These are phyloP conservation scores for Mucuna pruriens DNA, from an alignment of 306 rosid species.

Conservation along the genomic window DNA sequence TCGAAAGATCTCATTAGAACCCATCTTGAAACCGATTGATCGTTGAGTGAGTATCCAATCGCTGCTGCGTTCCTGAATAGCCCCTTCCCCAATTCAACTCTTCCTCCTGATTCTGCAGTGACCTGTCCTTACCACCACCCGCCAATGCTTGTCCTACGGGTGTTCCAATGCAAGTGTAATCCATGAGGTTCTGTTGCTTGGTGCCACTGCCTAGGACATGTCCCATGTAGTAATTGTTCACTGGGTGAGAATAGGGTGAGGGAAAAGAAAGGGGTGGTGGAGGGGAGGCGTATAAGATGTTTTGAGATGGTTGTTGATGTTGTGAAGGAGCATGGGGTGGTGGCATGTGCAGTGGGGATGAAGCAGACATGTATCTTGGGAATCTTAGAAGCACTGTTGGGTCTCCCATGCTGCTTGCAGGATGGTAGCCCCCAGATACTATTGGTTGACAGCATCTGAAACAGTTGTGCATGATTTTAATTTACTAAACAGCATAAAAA, in stretches of 20 bases:
- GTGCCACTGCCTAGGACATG: conserved; percentile 56
- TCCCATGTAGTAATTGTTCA: conserved; percentile 69
- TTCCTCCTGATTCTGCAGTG: conserved; percentile 45
- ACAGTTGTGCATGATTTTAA: background rate
- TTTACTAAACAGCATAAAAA: background rate
- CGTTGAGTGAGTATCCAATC: conserved; percentile 42
- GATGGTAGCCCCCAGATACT: conserved; percentile 56
- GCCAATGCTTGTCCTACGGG: conserved; percentile 63
- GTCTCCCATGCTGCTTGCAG: conserved; percentile 55
- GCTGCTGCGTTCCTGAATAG: conserved; percentile 53
- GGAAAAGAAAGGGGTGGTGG: conserved; percentile 49
- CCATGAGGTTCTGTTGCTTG: background rate
- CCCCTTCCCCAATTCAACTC: conserved; percentile 57
- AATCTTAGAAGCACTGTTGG: conserved; percentile 65
- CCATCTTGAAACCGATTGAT: conserved; percentile 90
- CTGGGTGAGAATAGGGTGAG: conserved; percentile 45
- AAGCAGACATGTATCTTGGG: conserved; percentile 66
- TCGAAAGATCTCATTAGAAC: conserved; percentile 42
- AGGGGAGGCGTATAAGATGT: conserved; percentile 55
- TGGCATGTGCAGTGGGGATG: conserved; percentile 56
- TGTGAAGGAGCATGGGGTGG: conserved; percentile 43
- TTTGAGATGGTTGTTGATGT: background rate
- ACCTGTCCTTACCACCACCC: conserved; percentile 48
- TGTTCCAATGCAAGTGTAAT: conserved; percentile 77
- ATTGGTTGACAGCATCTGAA: conserved; percentile 79